These are phyloP conservation scores for Plasmodiophora brassicae DNA, from an alignment of 208 protist genomes.

Conservation along the genomic window DNA sequence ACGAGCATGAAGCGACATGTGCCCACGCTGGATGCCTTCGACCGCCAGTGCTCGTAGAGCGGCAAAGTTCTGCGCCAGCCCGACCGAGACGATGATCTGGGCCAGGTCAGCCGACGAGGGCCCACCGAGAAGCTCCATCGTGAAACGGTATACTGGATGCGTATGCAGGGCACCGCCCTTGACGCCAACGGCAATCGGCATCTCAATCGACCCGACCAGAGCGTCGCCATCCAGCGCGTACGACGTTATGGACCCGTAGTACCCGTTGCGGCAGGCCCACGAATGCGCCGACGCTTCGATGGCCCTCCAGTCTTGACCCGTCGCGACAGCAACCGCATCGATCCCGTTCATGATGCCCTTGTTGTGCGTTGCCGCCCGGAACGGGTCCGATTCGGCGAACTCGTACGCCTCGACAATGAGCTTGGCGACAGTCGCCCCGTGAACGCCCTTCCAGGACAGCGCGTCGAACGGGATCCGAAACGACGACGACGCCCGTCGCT, in stretches of 20 bases:
- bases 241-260: constrained; percentile 37
- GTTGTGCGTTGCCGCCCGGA: constrained; percentile 53
- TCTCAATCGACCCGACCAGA: constrained; percentile 36
- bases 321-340: constrained; percentile 54
- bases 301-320: constrained; percentile 55
- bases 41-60: constrained; percentile 55
- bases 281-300: constrained; percentile 49
- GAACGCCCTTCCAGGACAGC: constrained; percentile 35
- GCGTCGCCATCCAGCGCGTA: constrained; percentile 36
- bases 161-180: constrained; percentile 28
- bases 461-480: constrained; percentile 38
- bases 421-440: constrained; percentile 50
- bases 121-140: not conserved
- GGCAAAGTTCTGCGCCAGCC: constrained; percentile 62
- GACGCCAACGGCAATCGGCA: constrained; percentile 39
- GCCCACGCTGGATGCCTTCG: constrained; percentile 58
- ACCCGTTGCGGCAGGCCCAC: constrained; percentile 8
- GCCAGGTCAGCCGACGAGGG: not conserved
- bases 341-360: constrained; percentile 62
- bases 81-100: constrained; percentile 52
- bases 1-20: constrained; percentile 61
- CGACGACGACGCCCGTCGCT: constrained; percentile 27
- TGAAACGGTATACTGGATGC: constrained; percentile 6
- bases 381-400: constrained; percentile 55
- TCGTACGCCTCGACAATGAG: constrained; percentile 51